Evolutionary conservation across 2,329 filamentous ascomycete species (phyloP), one percentile per base, ranked within the genome.

Genomic region (Colletotrichum destructivum): DNA sequence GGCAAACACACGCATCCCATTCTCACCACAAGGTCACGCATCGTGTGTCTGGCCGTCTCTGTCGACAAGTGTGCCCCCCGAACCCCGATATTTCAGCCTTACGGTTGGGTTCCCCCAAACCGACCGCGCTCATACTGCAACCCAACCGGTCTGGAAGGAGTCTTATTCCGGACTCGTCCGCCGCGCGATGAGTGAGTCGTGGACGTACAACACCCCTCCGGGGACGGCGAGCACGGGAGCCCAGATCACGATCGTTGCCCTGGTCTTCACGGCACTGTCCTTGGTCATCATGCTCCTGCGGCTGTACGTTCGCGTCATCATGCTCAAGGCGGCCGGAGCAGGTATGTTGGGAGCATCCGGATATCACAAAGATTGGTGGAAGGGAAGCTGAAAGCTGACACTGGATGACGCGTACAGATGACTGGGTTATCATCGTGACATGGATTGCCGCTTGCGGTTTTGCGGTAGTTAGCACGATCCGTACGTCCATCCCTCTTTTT

Each of bases 171-270:
- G 13, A 46, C 31, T 38, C 16, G 26, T 47, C 38, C 15, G 51
- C 35, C 46, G 38, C 46, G 9, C 46, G 9, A 71, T 71, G 69
- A 63, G 52, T 26, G 38, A 62, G n/a, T 46, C 69, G 44, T 84
- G 82, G 82, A 81, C 80, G 2, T 81, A 79, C 75, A 82, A 83
- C 73, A 80, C 81, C 46, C 68, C 72, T 5, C 76, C 74, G 57
- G 75, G 79, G 72, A 79, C 79, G 7, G 76, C 78, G 12, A 81
- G 79, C 18, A 76, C 78, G 40, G 81, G 79, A 2, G 77, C 77
- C 5, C 73, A 72, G 52, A 80, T 84, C 59, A 77, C 78, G 2
- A 75, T 75, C 16, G 73, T 82, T 7, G 78, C 78, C 1, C 51
- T 76, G 4, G 71, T 74, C 21, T 77, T 83, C 56, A 81, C 80